These are phyloP conservation scores for Endocalyx cinctus DNA, from an alignment of 2,329 filamentous ascomycete species.

Conservation along the genomic window DNA sequence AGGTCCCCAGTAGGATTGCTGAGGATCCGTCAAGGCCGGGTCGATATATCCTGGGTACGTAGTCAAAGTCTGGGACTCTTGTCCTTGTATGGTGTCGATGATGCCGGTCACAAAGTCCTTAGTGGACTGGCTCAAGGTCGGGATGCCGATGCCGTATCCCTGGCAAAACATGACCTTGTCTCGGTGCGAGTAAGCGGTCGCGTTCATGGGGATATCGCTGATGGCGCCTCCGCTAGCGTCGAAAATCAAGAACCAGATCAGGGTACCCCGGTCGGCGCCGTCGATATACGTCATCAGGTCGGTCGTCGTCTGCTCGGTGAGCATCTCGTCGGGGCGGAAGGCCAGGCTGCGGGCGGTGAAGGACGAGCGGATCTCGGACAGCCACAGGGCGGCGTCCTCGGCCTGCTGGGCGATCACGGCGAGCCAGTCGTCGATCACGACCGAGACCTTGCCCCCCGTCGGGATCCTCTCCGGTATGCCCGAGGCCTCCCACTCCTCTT, in stretches of 20 bases:
- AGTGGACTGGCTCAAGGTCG: conserved; percentile 39
- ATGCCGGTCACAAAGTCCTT: conserved; percentile 48
- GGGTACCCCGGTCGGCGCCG: conserved; percentile 41
- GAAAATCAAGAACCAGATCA: conserved; percentile 59
- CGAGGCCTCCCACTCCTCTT: conserved; percentile 48
- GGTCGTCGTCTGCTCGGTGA: conserved; percentile 40
- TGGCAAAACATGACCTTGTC: conserved; percentile 62
- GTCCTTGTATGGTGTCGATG: conserved; percentile 36
- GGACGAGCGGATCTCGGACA: conserved; percentile 40
- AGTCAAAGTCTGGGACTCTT: conserved; percentile 36
- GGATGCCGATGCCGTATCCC: conserved; percentile 52
- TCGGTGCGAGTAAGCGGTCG: conserved; percentile 59
- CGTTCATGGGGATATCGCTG: conserved; percentile 48
- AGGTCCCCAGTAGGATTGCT: conserved; percentile 50
- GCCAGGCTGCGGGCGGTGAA: conserved; percentile 58
- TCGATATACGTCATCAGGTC: conserved; percentile 52
- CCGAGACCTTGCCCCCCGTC: conserved; percentile 31
- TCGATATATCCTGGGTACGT: conserved; percentile 64
- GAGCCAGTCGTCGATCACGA: conserved; percentile 59
- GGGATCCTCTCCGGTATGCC: conserved; percentile 47
- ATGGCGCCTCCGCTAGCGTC: conserved; percentile 58
- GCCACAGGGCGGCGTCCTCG: conserved; percentile 42
- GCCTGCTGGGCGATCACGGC: conserved; percentile 50
- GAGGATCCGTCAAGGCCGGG: conserved; percentile 39
- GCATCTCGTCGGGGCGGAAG: conserved; percentile 43